Evolutionary conservation across 177 flowering plant species (phyloP), one percentile per base, ranked within the genome.

Genomic region (Vitis hybrid): DNA sequence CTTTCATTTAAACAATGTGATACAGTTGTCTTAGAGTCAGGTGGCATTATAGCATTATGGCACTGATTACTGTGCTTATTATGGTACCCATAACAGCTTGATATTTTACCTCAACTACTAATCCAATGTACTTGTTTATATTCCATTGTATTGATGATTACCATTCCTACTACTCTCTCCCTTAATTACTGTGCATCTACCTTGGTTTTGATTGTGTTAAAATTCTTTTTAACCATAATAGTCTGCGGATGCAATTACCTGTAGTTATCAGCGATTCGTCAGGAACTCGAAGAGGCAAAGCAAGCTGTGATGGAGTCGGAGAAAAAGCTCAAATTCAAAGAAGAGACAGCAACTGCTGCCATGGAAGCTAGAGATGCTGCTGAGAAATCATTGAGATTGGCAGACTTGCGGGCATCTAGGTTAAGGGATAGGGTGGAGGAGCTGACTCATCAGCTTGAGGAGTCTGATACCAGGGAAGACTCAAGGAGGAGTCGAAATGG

Each of bases 291-390:
- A 69, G 97, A 90, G 70, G 88, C 88, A 14, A 91, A 84, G 80
- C 89, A 87, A 76, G 86, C 82, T 50, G 81, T 90, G 83, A 30
- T 76, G 55, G 97, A 94, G 69, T 88, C 85, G 2, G 93, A 90
- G 72, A 88, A 87, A 68, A 94, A 92, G 80, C 90, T 94, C 30
- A 93, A 83, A 75, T 94, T 86, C 80, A 92, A 92, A 82, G 97
- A 94, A 83, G 97, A 91, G 83, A 93, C 93, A 13, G 97, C 97
- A 40, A 81, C 78, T 21, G 97, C 99, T 50, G 99, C 99, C 70
- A 94, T 94, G 88, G 91, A 90, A 16, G 99, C 97, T 15, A 83
- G 97, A 81, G 97, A 90, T 70, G 99, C 99, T 49, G 97, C 99
- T 24, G 97, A 90, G 81, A 89, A 86, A 68, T 94, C 97, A 8